Base-by-base conservation (phyloP, 108 stramenopile genomes). In the Pseudonitzschia delicatissima region DNA sequence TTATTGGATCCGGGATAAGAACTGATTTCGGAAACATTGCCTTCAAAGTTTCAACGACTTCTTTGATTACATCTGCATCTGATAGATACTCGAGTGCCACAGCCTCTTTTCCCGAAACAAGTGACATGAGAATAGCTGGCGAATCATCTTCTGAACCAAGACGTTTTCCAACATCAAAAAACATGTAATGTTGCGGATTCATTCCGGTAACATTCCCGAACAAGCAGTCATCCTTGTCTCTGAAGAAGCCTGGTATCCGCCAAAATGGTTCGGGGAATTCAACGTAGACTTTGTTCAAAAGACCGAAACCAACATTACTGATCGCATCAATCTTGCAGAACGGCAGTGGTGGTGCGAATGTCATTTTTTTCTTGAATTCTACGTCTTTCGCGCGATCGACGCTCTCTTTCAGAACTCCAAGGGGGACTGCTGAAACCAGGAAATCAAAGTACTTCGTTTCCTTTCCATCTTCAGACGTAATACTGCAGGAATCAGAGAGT, bases 351-450 rank as follows among this genome's bases (percentile, higher is more conserved):
- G 93, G 93, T 13, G 60, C 36, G 63, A 94, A 94, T 2, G 37
- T 26, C 49, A 82, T 15, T 25, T 36, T 68, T 3, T 50, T 36
- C 2, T 26, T 47, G 37, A 49, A 49, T 7, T 61, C 45, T 18
- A 28, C 53, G 0, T 36, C 29, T 4, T 40, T 32, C 15, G n/a
- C 34, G 4, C 36, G 42, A 0, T 45, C 21, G 5, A 77, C 47
- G 17, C 74, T 63, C 27, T 82, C 74, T 69, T 94, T 94, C 32
- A 91, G 74, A n/a, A 91, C 90, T 9, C 93, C 93, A 18, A 94
- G 76, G 17, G 93, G 93, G 5, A 89, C 64, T 11, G 93, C 84
- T 25, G 83, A 78, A 26, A 94, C 80, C 1, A 80, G 58, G 71
- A 82, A 83, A 60, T 88, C 87, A 51, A 72, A 82, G 45, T 64